phyloP scores from a whole-genome alignment of 257 asterid genomes.

The Jacaranda mimosifolia region DNA sequence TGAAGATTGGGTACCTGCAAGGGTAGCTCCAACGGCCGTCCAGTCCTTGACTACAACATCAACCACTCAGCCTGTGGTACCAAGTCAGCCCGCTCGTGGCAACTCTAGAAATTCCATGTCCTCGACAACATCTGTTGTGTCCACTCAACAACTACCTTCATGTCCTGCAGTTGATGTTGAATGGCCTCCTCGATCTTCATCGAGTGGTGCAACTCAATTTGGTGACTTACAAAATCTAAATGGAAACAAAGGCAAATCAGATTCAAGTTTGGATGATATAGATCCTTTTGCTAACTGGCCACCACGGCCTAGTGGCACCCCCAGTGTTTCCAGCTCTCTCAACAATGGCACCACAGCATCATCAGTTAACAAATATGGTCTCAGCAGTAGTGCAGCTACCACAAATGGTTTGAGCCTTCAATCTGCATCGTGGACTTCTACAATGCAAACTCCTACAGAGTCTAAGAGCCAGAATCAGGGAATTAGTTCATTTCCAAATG shows the following conservation, averaged over 20 bases:
- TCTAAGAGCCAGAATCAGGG: slow-evolving; percentile 66
- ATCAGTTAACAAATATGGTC: slow-evolving; percentile 44
- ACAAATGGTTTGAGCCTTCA: slow-evolving; percentile 61
- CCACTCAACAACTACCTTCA: slow-evolving; percentile 66
- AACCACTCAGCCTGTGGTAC: slow-evolving; percentile 49
- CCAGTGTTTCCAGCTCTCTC: slow-evolving; percentile 50
- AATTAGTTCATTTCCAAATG: slow-evolving; percentile 43
- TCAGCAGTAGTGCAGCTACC: slow-evolving; percentile 41
- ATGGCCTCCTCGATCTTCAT: slow-evolving; percentile 88
- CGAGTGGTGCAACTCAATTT: slow-evolving; percentile 46
- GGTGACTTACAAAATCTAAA: slow-evolving; percentile 46
- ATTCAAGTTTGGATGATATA: slow-evolving; percentile 62
- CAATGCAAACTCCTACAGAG: slow-evolving; percentile 44
- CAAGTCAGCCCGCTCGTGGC: slow-evolving; percentile 56
- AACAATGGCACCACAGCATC: slow-evolving; percentile 56
- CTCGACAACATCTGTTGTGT: slow-evolving; percentile 44
- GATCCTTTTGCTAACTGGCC: slow-evolving; percentile 99
- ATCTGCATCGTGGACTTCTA: slow-evolving; percentile 67
- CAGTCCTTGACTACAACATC: slow-evolving; percentile 56
- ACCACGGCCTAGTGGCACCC: slow-evolving; percentile 65
- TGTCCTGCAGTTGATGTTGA: slow-evolving; percentile 95
- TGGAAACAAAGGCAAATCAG: slow-evolving; percentile 56
- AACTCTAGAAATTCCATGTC: slow-evolving; percentile 45
- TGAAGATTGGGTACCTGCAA: slow-evolving; percentile 89
- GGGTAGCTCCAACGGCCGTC: slow-evolving; percentile 57